Base-by-base conservation (phyloP, 768 basidiomycete genomes). In the Lentinula boryana region DNA sequence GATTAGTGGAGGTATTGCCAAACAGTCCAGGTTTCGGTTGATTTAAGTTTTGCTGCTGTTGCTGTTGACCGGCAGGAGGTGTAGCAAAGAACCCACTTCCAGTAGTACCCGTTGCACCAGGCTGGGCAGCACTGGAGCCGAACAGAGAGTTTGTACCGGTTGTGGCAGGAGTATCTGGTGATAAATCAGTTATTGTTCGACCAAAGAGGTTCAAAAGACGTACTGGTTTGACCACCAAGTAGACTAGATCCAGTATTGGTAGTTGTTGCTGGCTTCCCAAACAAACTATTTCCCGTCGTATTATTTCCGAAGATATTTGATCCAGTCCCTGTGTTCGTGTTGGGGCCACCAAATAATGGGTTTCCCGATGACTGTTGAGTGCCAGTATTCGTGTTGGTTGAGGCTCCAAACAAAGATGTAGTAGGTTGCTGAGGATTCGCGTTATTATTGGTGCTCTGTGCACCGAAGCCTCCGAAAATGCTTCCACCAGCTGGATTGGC, bases 201-300 rank as follows among this genome's bases (percentile, higher is more conserved):
- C 21, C 8, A 31, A 32, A 9, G 15, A 32, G 15, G 18, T 15
- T 36, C 13, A 27, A 53, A 35, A 36, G 36, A 49, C 18, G 54
- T 58, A 53, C 61, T 49, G 38, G 65, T 55, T 49, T 65, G 56
- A 55, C 59, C 40, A 32, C 74, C 72, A 58, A 79, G 79, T 36
- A 75, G 48, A n/a, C 70, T 61, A 21, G 67, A 67, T 12, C 65
- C 64, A 18, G 65, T 56, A 31, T 64, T 50, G 61, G 68, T 49
- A 66, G 64, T 53, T 33, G 60, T 36, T 56, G 65, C 58, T 61
- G 73, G 46, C 40, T 38, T 67, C 8, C 72, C 73, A 63, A 75
- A 74, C 15, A 74, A 49, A 18, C 67, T 64, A 27, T 66, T 66
- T 5, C 61, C 58, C 10, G 68, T 54, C 31, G 64, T 61, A 40